Base-by-base conservation (phyloP, 1,284 basidiomycete genomes). In the Cryptococcus deneoformans region DNA sequence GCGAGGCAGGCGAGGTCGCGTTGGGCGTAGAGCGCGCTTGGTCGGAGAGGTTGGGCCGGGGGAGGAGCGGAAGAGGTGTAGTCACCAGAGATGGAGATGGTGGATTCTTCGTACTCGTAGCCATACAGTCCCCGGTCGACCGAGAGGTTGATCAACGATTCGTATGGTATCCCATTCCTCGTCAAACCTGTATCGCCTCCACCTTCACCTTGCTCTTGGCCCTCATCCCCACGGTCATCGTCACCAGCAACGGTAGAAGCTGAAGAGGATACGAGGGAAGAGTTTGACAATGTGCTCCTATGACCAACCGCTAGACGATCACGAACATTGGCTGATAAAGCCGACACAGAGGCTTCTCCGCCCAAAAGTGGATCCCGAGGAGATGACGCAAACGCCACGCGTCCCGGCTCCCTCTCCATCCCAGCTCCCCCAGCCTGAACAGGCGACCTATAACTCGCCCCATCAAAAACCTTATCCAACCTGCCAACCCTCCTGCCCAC, bases 1-100 rank as follows among this genome's bases (percentile, higher is more conserved):
- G 92, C 92, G 56, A 93, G 90, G 1, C 83, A 82, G 0, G 88
- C 88, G 6, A 92, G 80, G 60, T 96, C 93, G n/a, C 90, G 82
- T 24, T 85, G 83, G 66, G 91, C 86, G 65, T 38, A 51, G 7
- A 9, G 50, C 8, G 50, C 46, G 46, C 29, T 47, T 29, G 20
- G 10, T 34, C 8, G 24, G 9, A 14, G 7, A 9, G 7, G 14
- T 10, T 4, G 20, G 8, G 7, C 34, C 34, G 20, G 2, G 1
- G 20, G 46, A 10, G 7, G 14, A 14, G 34, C 46, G 20, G 7
- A 11, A 20, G 14, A 11, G 4, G 14, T 24, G 4, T 35, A 12
- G 20, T 7, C 7, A 2, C 46, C 20, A 12, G 46, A 12, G 8
- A 47, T 8, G 10, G 46, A 47, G 9, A 47, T 34, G 8, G 46